Evolutionary conservation across 352 stramenopile species (phyloP), one percentile per base, ranked within the genome.

Genomic region (Vaucheria bursata): DNA sequence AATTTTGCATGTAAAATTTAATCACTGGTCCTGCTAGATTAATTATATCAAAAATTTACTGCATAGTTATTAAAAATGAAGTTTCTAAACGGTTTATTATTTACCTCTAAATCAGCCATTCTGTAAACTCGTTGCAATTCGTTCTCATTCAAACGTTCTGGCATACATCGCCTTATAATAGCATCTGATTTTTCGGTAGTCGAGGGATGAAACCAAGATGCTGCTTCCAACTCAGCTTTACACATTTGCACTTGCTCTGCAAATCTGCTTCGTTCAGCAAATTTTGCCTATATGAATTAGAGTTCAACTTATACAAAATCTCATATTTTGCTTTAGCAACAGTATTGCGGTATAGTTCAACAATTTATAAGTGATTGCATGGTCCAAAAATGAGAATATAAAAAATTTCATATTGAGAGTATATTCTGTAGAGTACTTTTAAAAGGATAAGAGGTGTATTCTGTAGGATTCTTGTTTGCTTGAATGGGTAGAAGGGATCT

Each of bases 191-290:
- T 33, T 18, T 29, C 67, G 29, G 74, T 70, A 7, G 74, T 78
- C 29, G 74, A 12, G 2, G 74, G 74, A 34, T 72, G 75, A 29
- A 79, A 79, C 74, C 74, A 79, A 29, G 33, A 3, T 25, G 2
- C 45, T 50, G 75, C 74, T 35, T 73, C 35, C 25, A 77, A 33
- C 5, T 25, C 35, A 67, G 75, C 45, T 12, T 25, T 18, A 25
- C 45, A 25, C 45, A 59, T 12, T 25, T 25, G 45, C 45, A 25
- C 45, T 25, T 12, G 12, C 12, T 25, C 45, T 12, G 12, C 12
- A 12, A 18, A 25, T 25, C 45, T 12, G 45, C 45, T 59, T 12
- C 45, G 45, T 25, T 12, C 45, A 12, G 12, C 45, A 12, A 59
- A 25, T 25, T 12, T 25, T 25, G 45, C 45, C 45, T 59, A 25